These are phyloP conservation scores for Kodamaea jinghongensis DNA, from an alignment of 805 yeast genomes.

Conservation along the genomic window DNA sequence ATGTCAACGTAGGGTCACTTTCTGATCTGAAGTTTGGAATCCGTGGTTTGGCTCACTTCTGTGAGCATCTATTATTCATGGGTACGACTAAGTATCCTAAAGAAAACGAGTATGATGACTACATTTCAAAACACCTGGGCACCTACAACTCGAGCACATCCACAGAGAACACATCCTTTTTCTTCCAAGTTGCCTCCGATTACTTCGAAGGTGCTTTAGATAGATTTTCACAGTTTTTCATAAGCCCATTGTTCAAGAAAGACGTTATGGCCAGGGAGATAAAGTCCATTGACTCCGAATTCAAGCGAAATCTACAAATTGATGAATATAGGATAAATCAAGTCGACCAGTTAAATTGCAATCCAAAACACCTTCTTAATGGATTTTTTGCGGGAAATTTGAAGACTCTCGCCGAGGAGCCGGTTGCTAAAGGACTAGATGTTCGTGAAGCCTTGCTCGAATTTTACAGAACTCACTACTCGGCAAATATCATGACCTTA, in stretches of 20 bases:
- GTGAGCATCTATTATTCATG: conserved; percentile 65
- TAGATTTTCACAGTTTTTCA: conserved; percentile 89
- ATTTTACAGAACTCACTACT: conserved; percentile 69
- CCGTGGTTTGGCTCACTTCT: conserved; percentile 78
- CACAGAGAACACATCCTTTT: conserved; percentile 83
- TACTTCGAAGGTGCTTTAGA: conserved; percentile 85
- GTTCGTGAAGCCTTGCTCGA: conserved; percentile 79
- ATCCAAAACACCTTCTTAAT: conserved; percentile 74
- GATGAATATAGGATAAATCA: conserved; percentile 89
- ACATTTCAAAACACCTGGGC: conserved; percentile 80
- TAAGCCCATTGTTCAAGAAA: conserved; percentile 69
- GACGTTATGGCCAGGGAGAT: conserved; percentile 88
- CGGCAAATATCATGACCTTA: conserved; percentile 84
- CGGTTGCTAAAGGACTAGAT: conserved; percentile 59
- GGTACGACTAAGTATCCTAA: conserved; percentile 74
- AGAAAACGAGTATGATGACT: conserved; percentile 72
- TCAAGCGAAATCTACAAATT: conserved; percentile 87
- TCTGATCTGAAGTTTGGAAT: conserved; percentile 56
- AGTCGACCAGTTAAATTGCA: conserved; percentile 72
- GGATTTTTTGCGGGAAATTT: conserved; percentile 90
- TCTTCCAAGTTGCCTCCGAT: conserved; percentile 75
- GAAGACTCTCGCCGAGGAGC: conserved; percentile 66
- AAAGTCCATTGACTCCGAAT: conserved; percentile 92
- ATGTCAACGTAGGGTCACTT: conserved; percentile 74
- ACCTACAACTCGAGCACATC: conserved; percentile 91